Evolutionary conservation across 2,329 filamentous ascomycete genomes (phyloP).

Genomic region (Paraphoma sp.): DNA sequence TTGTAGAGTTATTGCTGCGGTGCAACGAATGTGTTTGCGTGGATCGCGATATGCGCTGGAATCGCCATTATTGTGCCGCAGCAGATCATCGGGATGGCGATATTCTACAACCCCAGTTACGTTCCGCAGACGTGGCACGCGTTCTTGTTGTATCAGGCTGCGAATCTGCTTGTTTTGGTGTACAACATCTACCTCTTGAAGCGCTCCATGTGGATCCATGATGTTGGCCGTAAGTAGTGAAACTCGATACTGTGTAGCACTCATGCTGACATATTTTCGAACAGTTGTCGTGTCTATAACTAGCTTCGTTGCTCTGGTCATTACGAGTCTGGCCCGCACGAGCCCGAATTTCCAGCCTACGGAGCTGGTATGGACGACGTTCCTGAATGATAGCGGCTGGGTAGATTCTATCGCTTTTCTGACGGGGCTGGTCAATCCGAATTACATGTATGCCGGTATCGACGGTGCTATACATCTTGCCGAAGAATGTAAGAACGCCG

Average conservation of each 20-base stretch:
- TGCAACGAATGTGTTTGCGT: slow-evolving; percentile 22
- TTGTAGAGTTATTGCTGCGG: slow-evolving; percentile 23
- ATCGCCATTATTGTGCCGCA: slow-evolving; percentile 25
- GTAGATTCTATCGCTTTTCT: slow-evolving; percentile 50
- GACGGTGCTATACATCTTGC: slow-evolving; percentile 38
- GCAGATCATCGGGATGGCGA: slow-evolving; percentile 11
- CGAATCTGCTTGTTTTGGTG: slow-evolving; percentile 14
- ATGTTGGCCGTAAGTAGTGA: slow-evolving; percentile 17
- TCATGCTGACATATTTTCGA: not conserved
- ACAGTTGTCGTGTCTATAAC: slow-evolving; percentile 15
- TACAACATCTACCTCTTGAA: slow-evolving; percentile 21
- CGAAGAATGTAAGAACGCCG: slow-evolving; percentile 37
- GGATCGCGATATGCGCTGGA: slow-evolving; percentile 20
- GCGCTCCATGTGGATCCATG: slow-evolving; percentile 25
- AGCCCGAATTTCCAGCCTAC: slow-evolving; percentile 30
- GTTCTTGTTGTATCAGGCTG: slow-evolving; percentile 19
- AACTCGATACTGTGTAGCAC: not conserved
- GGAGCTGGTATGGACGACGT: slow-evolving; percentile 52
- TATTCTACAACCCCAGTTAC: slow-evolving; percentile 15
- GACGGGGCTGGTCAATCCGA: slow-evolving; percentile 37
- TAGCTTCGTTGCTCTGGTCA: slow-evolving; percentile 56
- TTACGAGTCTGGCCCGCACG: slow-evolving; percentile 53
- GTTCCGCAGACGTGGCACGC: slow-evolving; percentile 19
- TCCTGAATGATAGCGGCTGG: slow-evolving; percentile 56
- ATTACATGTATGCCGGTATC: slow-evolving; percentile 26